phyloP scores from a whole-genome alignment of 2,329 filamentous ascomycete genomes.

The Cladosporium sp. region DNA sequence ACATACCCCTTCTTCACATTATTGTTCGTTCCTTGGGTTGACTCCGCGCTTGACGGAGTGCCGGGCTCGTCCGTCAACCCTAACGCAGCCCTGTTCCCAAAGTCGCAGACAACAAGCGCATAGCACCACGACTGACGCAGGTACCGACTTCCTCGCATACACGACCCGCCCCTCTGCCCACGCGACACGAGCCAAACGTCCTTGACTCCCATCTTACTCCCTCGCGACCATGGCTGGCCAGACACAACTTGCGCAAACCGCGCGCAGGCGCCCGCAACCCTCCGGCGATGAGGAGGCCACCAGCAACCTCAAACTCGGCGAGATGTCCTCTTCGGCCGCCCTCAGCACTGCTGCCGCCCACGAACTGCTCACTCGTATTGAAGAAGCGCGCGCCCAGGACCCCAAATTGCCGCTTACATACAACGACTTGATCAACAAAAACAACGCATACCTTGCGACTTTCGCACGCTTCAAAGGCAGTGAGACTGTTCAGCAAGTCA shows the following conservation, averaged over 20 bases:
- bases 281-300: constrained; percentile 85
- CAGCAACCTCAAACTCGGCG: constrained; percentile 76
- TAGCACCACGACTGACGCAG: background rate
- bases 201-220: background rate
- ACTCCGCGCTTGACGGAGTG: background rate
- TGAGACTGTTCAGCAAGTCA: constrained; percentile 84
- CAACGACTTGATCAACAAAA: constrained; percentile 53
- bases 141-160: background rate
- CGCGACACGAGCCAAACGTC: background rate
- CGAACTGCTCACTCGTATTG: constrained; percentile 84
- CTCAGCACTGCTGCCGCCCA: constrained; percentile 89
- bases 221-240: constrained; percentile 27
- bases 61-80: background rate
- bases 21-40: background rate
- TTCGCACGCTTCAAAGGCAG: constrained; percentile 96
- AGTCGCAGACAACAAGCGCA: no score
- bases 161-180: background rate
- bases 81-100: background rate
- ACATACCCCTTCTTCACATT: background rate
- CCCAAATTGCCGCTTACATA: constrained; percentile 68
- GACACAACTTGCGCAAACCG: constrained; percentile 22
- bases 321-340: constrained; percentile 88
- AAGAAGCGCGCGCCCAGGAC: constrained; percentile 54
- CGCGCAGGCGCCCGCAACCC: constrained; percentile 62
- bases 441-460: constrained; percentile 85